Evolutionary conservation across 352 stramenopile species (phyloP), one percentile per base, ranked within the genome.

Genomic region (Phytophthora tubulina): DNA sequence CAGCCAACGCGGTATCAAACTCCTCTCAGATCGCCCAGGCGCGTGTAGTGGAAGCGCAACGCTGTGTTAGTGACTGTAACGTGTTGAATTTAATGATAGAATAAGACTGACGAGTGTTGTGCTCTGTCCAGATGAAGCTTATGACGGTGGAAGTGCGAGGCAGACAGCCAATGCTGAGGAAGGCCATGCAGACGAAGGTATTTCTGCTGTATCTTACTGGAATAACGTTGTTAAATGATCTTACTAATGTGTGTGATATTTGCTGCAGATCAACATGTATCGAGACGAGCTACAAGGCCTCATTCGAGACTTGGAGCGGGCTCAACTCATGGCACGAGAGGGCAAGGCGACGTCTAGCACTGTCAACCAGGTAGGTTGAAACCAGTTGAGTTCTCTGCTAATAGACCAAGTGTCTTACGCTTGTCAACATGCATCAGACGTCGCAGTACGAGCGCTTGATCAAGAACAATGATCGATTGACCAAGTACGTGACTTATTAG

Each of bases 81-180:
- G 27, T 55, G 27, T 70, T 0, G 17, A 17, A 27, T 27, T 38
- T 17, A 7, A 30, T 3, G 8, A 14, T 44, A 3, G 9, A 1
- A 49, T 38, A 15, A 3, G n/a, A 33, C 35, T 67, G 38, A 63
- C 6, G 49, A 42, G 38, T 42, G n/a, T 33, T 45, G 30, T 45
- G 14, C 38, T 31, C 1, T 48, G 30, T 66, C 35, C 59, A 93
- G 85, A 87, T 95, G 59, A 93, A 93, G 45, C 78, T 93, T 36
- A 93, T 95, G 87, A 89, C 82, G 42, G 77, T 93, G 57, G 85
- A 93, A 74, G 79, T 93, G 57, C 80, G 87, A 14, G 85, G 87
- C 9, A 85, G 89, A 55, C 57, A 79, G 15, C 85, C 85, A 3
- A 82, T 73, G 39, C 50, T 89, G 39, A 76, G 84, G 41, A 94